Base-by-base conservation (phyloP, 495 filamentous ascomycete genomes). In the Thozetella sp. region DNA sequence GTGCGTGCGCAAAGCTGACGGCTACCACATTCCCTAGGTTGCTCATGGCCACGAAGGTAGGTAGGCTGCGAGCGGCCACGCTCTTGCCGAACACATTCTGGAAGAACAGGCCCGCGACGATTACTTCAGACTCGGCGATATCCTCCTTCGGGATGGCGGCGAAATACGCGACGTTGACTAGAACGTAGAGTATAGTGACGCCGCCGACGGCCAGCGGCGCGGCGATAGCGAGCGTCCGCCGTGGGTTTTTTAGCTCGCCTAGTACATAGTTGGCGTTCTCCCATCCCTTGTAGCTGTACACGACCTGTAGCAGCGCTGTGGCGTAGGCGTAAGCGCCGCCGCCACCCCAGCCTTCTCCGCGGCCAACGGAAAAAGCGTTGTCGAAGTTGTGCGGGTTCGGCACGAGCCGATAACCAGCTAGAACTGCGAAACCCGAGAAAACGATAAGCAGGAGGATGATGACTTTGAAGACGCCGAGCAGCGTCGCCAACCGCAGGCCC, bases 161-260 rank as follows among this genome's bases (percentile, higher is more conserved):
- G 48, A 80, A 80, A 68, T 90, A 90, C 22, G 87, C 84, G 48
- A 90, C 79, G 63, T 90, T 90, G 63, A 79, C 82, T 9, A 89
- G 67, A 58, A 88, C 82, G 71, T 89, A 90, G 1, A 87, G 72
- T 23, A 88, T 67, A 0, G 82, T 81, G 15, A 88, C 83, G 0
- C 78, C 73, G 22, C 74, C 74, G 12, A 89, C 77, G 0, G 86
- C 87, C 12, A 86, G 57, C 0, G 84, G 86, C 0, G 85, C 88
- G 0, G 87, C 88, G 57, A 85, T 80, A 51, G 80, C 79, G 51
- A 90, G 75, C 0, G 86, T 90, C 10, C 81, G 79, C n/a, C 75
- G 72, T 0, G 87, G 87, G 59, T 89, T 83, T 58, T 77, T 78
- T 10, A 86, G 78, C 70, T 88, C 84, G 45, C 83, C 83, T 55